phyloP scores from a whole-genome alignment of 1,284 basidiomycete genomes.

The Malassezia vespertilionis region DNA sequence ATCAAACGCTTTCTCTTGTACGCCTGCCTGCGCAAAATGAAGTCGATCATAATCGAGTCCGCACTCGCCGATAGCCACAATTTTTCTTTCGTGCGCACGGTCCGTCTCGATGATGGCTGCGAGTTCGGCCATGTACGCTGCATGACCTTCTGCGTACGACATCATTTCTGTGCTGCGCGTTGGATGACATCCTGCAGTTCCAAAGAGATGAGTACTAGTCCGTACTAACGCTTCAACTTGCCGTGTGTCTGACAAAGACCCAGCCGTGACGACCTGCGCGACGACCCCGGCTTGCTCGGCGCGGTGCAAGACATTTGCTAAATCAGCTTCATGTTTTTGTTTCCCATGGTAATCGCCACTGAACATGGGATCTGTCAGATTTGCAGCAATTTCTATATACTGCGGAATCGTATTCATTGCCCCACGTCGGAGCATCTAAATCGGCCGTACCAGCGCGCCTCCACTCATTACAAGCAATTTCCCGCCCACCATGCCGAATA shows the following conservation, averaged over 20 bases:
- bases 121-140: conserved; percentile 54
- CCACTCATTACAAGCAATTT: not conserved
- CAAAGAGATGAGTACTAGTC: conserved; percentile 56
- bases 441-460: not conserved
- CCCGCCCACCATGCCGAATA: conserved; percentile 20
- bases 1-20: conserved; percentile 63
- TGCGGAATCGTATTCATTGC: conserved; percentile 1
- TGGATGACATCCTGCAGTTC: conserved; percentile 75
- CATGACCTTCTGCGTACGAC: conserved; percentile 52
- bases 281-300: conserved; percentile 59
- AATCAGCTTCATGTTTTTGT: conserved; percentile 52
- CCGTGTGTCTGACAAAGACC: conserved; percentile 60
- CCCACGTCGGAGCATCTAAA: not conserved
- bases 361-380: conserved; percentile 51
- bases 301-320: conserved; percentile 57
- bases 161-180: conserved; percentile 71
- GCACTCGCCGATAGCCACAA: conserved; percentile 69
- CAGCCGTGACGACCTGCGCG: conserved; percentile 71
- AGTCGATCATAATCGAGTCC: conserved; percentile 77
- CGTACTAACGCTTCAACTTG: conserved; percentile 59
- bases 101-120: conserved; percentile 1
- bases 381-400: conserved; percentile 51
- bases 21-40: conserved; percentile 58
- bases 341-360: conserved; percentile 51
- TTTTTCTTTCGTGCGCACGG: conserved; percentile 3